Evolutionary conservation across 148 eudicot genomes (phyloP), one percentile per base, ranked within the genome.

Genomic region (Nepenthes mirabilis): DNA sequence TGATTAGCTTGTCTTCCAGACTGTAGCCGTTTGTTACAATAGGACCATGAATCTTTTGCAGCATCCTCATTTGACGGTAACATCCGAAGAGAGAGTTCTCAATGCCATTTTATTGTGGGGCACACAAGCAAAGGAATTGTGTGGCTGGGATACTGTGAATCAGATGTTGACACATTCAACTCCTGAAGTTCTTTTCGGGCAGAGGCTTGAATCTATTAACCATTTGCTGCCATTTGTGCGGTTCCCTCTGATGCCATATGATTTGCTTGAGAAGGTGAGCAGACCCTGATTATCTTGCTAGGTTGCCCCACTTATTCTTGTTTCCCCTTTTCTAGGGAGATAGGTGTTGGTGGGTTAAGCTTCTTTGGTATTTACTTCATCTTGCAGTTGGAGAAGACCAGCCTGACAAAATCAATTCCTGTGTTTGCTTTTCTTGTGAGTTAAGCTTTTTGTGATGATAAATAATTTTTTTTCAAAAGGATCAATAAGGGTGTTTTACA

Each of bases 31-130:
- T 61, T 62, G 34, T 66, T 14, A 65, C 56, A 60, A 71, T 63
- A 70, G 58, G 70, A 36, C 70, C 43, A 32, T 69, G 72, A 53
- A 55, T 65, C 55, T 55, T 77, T 85, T 88, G 87, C 97, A 91
- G 97, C 95, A 81, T 88, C 86, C 79, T 58, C 88, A 91, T 66
- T 70, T 91, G 88, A 83, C 94, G 12, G 94, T 91, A 52, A 91
- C 94, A 59, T 88, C 93, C 45, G 97, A 91, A 68, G 97, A 87
- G 75, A 80, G 81, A 74, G 86, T 91, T 65, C 82, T 91, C 59
- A 88, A 78, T 78, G 96, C 93, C 35, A 82, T 91, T 65, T 70
- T 91, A 51, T 51, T 79, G 48, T 91, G 96, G 95, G 67, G 90
- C 70, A 65, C 74, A 70, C 77, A 83, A 78, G 83, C 88, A 58